Percentiles rank a stretch among this genome's conserved stretches.
Conservation (phyloP, 495 filamentous ascomycete genomes). For the Neurospora sp. region DNA sequence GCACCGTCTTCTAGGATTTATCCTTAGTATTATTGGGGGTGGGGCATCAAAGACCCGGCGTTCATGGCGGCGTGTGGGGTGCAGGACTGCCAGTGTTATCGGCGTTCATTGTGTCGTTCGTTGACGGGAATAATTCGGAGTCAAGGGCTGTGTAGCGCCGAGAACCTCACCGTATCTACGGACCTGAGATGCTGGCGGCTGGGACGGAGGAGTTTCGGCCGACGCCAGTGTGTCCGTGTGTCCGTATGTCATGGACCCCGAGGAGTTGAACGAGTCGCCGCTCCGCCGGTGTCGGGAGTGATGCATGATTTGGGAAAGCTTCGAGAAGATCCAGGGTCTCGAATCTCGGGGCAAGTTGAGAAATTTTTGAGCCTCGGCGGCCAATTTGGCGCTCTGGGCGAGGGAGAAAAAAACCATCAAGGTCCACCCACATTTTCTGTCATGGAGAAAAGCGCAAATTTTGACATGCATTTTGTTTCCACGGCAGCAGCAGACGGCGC, state of each 20-base stretch:
- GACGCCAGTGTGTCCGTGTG: background rate
- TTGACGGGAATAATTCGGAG: background rate
- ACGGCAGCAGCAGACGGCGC: background rate
- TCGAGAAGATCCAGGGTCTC: background rate
- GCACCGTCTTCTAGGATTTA: background rate
- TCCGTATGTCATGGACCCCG: background rate
- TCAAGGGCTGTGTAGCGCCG: background rate
- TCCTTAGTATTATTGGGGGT: background rate
- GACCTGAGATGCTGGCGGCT: background rate
- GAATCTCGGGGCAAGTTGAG: background rate
- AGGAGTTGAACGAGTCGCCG: background rate
- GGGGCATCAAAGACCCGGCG: background rate
- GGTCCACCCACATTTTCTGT: background rate
- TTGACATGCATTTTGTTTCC: background rate
- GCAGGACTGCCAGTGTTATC: background rate
- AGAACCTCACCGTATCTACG: background rate
- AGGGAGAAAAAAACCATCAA: background rate
- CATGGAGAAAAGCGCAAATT: background rate
- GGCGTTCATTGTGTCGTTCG: background rate
- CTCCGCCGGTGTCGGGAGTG: background rate
- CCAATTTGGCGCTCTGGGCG: background rate
- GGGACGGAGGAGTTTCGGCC: background rate
- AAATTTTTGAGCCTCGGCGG: background rate
- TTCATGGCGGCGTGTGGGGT: background rate
- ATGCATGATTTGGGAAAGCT: background rate